A percentile compares a stretch with the other conserved stretches of the same genome.
These are phyloP conservation scores for Starmerella riodocensis DNA, from an alignment of 805 yeast genomes.

Conservation along the genomic window DNA sequence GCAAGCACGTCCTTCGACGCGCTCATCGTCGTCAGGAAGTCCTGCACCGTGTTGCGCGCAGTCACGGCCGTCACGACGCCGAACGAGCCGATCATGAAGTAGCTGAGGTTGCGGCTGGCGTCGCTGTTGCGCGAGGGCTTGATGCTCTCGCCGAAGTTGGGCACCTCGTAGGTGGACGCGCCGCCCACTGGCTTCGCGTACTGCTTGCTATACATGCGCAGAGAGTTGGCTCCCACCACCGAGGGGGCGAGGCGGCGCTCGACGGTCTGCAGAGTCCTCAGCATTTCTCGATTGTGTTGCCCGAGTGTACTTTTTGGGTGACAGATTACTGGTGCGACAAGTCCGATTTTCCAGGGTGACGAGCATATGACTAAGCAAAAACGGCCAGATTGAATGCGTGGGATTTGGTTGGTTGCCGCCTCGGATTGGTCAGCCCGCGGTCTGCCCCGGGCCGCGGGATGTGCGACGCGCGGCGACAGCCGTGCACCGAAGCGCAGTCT, in stretches of 20 bases:
- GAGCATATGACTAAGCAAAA: conserved; percentile 8
- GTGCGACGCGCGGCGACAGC: too few relatives aligned
- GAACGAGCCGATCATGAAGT: conserved; percentile 94
- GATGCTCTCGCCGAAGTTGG: conserved; percentile 73
- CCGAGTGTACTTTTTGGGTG: not conserved
- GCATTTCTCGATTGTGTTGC: conserved; percentile 5
- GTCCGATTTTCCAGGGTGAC: conserved; percentile 5
- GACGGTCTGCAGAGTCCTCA: conserved; percentile 16
- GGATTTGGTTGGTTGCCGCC: conserved; percentile 13
- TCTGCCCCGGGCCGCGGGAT: too few relatives aligned
- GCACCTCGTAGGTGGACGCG: conserved; percentile 68
- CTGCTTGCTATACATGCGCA: conserved; percentile 14
- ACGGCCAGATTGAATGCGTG: conserved; percentile 8
- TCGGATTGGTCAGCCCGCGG: conserved; percentile 11
- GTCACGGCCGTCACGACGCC: conserved; percentile 86
- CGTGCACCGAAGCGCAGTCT: too few relatives aligned
- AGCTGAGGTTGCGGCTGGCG: conserved; percentile 72
- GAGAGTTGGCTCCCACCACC: conserved; percentile 4
- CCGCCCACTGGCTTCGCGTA: conserved; percentile 24
- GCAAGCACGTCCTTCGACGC: conserved; percentile 99
- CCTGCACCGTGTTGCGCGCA: conserved; percentile 88
- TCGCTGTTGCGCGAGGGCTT: conserved; percentile 59
- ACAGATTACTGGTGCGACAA: not conserved
- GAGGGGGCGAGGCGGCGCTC: conserved; percentile 11
- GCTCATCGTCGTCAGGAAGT: conserved; percentile 81